These are phyloP conservation scores for Trypanosoma brucei DNA, from an alignment of 208 protist genomes.

Conservation along the genomic window DNA sequence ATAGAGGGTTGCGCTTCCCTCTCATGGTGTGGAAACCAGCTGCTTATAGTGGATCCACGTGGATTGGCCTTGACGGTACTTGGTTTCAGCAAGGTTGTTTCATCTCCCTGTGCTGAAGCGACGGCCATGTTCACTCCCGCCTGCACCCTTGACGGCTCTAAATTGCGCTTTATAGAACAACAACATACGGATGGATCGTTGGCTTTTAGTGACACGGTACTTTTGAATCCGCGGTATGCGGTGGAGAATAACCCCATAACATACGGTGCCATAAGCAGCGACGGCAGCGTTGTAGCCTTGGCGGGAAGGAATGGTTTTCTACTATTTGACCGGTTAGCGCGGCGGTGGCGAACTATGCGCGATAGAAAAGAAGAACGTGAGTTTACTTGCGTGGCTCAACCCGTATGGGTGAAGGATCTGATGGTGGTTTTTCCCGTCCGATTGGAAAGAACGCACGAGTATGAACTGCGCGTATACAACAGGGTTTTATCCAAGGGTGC, in stretches of 20 bases:
- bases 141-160: constrained; percentile 26
- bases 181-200: background rate
- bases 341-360: constrained; percentile 38
- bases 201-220: constrained; percentile 13
- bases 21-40: constrained; percentile 17
- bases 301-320: constrained; percentile 38
- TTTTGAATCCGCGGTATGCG: constrained; percentile 30
- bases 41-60: constrained; percentile 10
- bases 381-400: constrained; percentile 46
- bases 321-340: constrained; percentile 33
- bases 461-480: constrained; percentile 34
- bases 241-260: constrained; percentile 49
- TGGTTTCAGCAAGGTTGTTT: constrained; percentile 24
- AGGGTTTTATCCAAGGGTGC: constrained; percentile 20
- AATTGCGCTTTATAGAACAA: constrained; percentile 26
- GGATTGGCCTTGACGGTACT: constrained; percentile 2
- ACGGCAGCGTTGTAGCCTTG: constrained; percentile 39
- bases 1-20: constrained; percentile 9
- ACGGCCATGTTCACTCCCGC: constrained; percentile 38
- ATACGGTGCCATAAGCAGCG: constrained; percentile 46
- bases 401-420: constrained; percentile 47
- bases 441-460: constrained; percentile 18
- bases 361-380: constrained; percentile 26
- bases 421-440: constrained; percentile 35
- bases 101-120: constrained; percentile 26